Conservation (phyloP, 345 rosid genomes). For the Ceriops decandra region DNA sequence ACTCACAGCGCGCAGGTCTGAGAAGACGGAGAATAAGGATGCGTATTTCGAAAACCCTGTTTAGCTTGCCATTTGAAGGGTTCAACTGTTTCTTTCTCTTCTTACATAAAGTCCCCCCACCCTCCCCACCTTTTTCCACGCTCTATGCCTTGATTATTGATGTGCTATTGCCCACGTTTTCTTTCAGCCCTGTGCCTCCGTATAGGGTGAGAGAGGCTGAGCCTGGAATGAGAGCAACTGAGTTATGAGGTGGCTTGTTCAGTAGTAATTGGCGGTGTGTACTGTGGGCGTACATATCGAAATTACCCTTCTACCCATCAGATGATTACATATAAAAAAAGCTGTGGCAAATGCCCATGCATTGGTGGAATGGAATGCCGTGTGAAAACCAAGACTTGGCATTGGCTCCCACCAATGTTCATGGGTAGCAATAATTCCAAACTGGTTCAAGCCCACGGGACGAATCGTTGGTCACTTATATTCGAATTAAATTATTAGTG, state of each 20-base stretch:
- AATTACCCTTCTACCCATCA: conserved; percentile 24
- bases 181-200: neutral
- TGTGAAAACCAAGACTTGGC: neutral
- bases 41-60: conserved; percentile 38
- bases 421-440: too few relatives aligned
- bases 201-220: neutral
- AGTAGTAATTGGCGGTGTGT: conserved; percentile 12
- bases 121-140: neutral
- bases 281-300: neutral
- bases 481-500: too few relatives aligned
- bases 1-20: conserved; percentile 4
- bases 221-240: conserved; percentile 7
- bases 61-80: conserved; percentile 34
- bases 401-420: neutral
- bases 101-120: neutral
- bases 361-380: conserved; percentile 9
- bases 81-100: conserved; percentile 19
- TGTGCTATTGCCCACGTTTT: neutral
- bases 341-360: neutral
- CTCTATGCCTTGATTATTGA: conserved; percentile 3
- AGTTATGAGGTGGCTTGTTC: conserved; percentile 28
- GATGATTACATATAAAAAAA: conserved; percentile 4
- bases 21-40: neutral
- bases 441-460: too few relatives aligned
- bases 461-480: too few relatives aligned